Base-by-base conservation (phyloP, 2,329 filamentous ascomycete genomes). In the Pyrenochaeta sp. region DNA sequence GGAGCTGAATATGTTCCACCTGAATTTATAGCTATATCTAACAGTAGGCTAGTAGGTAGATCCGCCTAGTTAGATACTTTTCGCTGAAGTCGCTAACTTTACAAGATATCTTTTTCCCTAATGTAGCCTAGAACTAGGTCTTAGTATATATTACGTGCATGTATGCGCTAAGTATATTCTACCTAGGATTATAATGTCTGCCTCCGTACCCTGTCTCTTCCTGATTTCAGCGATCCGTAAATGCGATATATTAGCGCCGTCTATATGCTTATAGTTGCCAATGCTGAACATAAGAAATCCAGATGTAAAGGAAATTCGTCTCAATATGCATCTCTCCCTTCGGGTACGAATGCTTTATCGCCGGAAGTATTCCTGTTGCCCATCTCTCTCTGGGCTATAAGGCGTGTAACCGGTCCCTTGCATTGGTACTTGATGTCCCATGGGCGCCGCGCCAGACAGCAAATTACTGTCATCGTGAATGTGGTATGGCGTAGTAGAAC, bases 361-460 rank as follows among this genome's bases (percentile, higher is more conserved):
- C 0, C 35, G 27, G 35, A 72, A 72, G 18, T 72, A 72, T 41
- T 68, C 68, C 15, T 56, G 49, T 32, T 50, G 47, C 11, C 54
- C 46, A 12, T 63, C 64, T 14, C 63, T 47, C 15, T 69, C 64
- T 4, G 67, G 64, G 33, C 60, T 69, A 51, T 74, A 73, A 32
- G 70, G 68, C 12, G 70, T 70, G 40, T 71, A 71, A 11, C 39
- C 52, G 21, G 47, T 40, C 10, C 46, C 35, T 27, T 54, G 51
- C 3, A 14, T 39, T 14, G 69, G 55, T 39, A 60, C 54, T 18
- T 63, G 57, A 9, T 27, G 23, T 0, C 72, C 73, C 72, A 75
- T 75, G 0, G 73, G 73, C 45, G 72, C 72, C n/a, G 72, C 73
- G 7, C 58, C 49, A 10, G 52, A 40, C 7, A 75, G 51, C n/a